Base-by-base conservation (phyloP, 768 basidiomycete species). In the Macrocybe gigantea region DNA sequence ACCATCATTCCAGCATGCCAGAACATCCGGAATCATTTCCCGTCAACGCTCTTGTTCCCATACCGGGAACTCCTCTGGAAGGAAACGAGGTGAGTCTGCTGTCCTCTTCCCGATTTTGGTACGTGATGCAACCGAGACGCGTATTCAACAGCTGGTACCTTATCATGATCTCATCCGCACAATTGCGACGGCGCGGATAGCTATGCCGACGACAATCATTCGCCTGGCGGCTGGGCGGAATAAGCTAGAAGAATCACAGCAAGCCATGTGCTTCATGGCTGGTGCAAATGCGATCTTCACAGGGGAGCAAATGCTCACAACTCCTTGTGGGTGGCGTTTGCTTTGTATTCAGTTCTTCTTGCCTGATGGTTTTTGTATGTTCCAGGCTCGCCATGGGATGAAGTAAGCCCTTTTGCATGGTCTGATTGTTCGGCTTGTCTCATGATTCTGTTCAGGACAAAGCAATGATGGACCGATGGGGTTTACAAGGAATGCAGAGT, bases 21-120 rank as follows among this genome's bases (percentile, higher is more conserved):
- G 89, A 94, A 63, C 92, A 97, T 59, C 95, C 95, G n/a, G 95
- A 98, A 64, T 94, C 91, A 5, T 98, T 98, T 75, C 95, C 95
- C 0, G 94, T 98, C 51, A 98, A 98, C 64, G 94, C 95, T 10
- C 76, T 98, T 48, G 95, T 98, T 1, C 93, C 95, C 10, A 97
- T 98, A 52, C 76, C 85, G 54, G 95, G 95, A 33, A 98, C 95
- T 5, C 95, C 95, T 9, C 69, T 98, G 40, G 93, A 93, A 66
- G 71, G 77, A 50, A 98, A 98, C 60, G 88, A 94, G 65, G 93
- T 85, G 57, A 54, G 71, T 58, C 44, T 33, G 11, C 5, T 34
- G 14, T 11, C 35, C 8, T 22, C 22, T 22, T 22, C 1, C 22
- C 22, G 22, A 22, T 22, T 22, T 4, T 4, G 4, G 22, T 22